These are phyloP conservation scores for Vitis riparia DNA, from an alignment of 164 flowering plant genomes.

Conservation along the genomic window DNA sequence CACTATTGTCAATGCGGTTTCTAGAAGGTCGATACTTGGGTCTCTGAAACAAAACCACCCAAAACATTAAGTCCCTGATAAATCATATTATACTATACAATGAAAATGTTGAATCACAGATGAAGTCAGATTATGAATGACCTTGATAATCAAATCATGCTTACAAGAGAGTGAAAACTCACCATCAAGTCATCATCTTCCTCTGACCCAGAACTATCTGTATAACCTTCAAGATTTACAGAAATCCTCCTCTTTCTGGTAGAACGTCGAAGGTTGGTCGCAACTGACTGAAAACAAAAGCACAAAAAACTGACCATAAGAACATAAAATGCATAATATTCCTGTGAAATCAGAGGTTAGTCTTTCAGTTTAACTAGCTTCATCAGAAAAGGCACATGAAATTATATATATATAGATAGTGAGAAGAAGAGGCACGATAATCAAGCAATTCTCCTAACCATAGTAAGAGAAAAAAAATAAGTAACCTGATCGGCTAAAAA, in stretches of 20 bases:
- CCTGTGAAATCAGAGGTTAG: slow-evolving; percentile 1
- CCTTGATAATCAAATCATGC: slow-evolving; percentile 12
- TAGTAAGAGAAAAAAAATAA: too few relatives aligned
- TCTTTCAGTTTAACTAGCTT: background rate
- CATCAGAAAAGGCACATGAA: background rate
- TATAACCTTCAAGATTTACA: slow-evolving; percentile 61
- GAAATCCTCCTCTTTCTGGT: slow-evolving; percentile 82
- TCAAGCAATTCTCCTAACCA: too few relatives aligned
- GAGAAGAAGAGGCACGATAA: too few relatives aligned
- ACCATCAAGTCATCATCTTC: slow-evolving; percentile 84
- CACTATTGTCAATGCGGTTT: slow-evolving; percentile 44
- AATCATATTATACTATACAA: background rate
- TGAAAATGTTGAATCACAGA: background rate
- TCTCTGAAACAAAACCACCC: slow-evolving; percentile 40
- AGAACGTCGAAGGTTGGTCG: slow-evolving; percentile 84
- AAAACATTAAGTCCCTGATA: slow-evolving; percentile 12
- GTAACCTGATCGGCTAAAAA: too few relatives aligned
- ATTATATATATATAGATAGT: too few relatives aligned
- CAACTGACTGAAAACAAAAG: slow-evolving; percentile 49
- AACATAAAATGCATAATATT: background rate
- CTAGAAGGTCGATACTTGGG: slow-evolving; percentile 52
- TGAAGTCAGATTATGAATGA: slow-evolving; percentile 16
- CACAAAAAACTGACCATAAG: background rate
- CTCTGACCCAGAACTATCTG: slow-evolving; percentile 83
- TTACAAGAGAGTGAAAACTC: slow-evolving; percentile 28